phyloP scores from a whole-genome alignment of 305 asterid species.

The Andrographis paniculata region DNA sequence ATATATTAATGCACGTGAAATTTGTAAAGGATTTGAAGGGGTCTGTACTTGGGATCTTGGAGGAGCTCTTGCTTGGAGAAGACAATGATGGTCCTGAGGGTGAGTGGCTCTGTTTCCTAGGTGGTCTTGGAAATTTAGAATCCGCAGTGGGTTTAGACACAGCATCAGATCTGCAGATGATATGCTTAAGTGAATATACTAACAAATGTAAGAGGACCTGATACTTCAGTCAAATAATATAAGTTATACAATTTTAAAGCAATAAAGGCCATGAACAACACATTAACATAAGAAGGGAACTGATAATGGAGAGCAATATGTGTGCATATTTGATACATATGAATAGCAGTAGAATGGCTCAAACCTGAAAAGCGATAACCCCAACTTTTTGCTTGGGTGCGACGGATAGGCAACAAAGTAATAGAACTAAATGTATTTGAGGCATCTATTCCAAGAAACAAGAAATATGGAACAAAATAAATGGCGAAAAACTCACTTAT shows the following conservation, averaged over 20 bases:
- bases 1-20: background rate
- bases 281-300: no score
- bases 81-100: slow-evolving; percentile 41
- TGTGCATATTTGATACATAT: no score
- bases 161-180: slow-evolving; percentile 27
- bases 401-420: no score
- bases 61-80: slow-evolving; percentile 45
- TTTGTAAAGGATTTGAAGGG: slow-evolving; percentile 11
- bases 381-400: no score
- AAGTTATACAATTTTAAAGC: no score
- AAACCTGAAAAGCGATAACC: no score
- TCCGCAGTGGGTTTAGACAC: slow-evolving; percentile 20
- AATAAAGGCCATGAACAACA: no score
- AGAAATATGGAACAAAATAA: background rate
- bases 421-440: no score
- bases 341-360: no score
- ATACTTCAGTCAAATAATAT: background rate
- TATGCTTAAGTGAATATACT: slow-evolving; percentile 8
- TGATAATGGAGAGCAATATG: no score
- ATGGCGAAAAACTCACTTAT: slow-evolving; percentile 46
- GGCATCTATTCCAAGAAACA: background rate
- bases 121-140: slow-evolving; percentile 53
- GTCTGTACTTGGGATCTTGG: slow-evolving; percentile 50
- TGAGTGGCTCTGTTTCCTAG: slow-evolving; percentile 35
- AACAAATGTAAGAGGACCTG: slow-evolving; percentile 8